These are phyloP conservation scores for Colletotrichum gloeosporioides DNA, from an alignment of 2,329 filamentous ascomycete species.

Conservation along the genomic window DNA sequence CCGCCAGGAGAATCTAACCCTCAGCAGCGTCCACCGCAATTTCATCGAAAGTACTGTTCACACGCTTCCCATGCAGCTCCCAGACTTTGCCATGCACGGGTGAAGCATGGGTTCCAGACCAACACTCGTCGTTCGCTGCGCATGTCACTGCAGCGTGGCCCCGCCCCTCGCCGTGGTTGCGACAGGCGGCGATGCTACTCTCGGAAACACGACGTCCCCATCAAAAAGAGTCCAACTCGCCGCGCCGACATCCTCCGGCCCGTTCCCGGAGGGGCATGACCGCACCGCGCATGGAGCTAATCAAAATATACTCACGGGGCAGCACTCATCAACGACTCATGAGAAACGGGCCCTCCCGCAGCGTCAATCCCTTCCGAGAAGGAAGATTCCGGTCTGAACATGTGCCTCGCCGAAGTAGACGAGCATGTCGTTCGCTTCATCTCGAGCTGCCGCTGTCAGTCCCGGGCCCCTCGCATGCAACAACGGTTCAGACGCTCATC, in stretches of 20 bases:
- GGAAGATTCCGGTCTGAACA: not conserved
- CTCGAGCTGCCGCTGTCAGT: not conserved
- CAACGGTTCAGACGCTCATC: not conserved
- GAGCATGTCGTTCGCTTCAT: not conserved
- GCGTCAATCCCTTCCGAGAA: constrained; percentile 3
- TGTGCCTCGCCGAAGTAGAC: not conserved
- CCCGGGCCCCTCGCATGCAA: not conserved
- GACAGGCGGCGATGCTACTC: constrained; percentile 8
- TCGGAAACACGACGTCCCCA: not conserved
- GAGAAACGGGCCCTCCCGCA: constrained; percentile 15
- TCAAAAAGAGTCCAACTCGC: not conserved
- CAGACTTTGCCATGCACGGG: not conserved
- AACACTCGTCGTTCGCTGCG: not conserved
- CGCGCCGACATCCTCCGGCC: constrained; percentile 12
- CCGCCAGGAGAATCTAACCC: not conserved
- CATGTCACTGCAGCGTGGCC: not conserved
- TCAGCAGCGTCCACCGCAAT: not conserved
- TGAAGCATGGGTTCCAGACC: not conserved
- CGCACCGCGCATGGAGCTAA: constrained; percentile 5
- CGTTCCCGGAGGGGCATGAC: constrained; percentile 10
- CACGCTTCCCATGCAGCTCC: not conserved
- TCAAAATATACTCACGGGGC: not conserved
- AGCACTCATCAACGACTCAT: not conserved
- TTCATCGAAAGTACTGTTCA: not conserved
- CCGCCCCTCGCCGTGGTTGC: not conserved